Conservation (phyloP, 2,329 filamentous ascomycete species). For the Myrmaecium sp. region DNA sequence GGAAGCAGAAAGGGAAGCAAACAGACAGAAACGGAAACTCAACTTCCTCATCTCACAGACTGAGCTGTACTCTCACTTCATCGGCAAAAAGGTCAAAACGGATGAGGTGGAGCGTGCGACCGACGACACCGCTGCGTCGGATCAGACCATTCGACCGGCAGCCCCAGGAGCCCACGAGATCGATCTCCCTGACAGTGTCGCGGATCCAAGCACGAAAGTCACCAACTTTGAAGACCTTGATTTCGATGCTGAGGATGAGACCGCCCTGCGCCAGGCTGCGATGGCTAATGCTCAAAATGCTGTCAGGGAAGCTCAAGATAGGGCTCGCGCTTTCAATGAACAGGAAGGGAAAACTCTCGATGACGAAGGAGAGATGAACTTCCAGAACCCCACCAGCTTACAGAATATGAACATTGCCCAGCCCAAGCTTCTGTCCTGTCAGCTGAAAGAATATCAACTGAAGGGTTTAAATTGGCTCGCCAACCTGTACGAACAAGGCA, state of each 20-base stretch:
- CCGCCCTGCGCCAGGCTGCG: conserved; percentile 61
- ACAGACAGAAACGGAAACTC: conserved; percentile 93
- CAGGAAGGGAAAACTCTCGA: conserved; percentile 50
- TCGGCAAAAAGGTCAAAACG: conserved; percentile 98
- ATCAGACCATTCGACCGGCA: conserved; percentile 26
- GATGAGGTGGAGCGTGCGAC: conserved; percentile 85
- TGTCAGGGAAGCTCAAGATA: conserved; percentile 83
- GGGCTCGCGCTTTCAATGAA: conserved; percentile 84
- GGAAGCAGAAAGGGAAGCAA: conserved; percentile 92
- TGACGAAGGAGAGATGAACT: conserved; percentile 97
- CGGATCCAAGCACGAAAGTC: conserved; percentile 48
- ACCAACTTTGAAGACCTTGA: conserved; percentile 90
- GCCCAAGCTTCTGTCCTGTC: conserved; percentile 80
- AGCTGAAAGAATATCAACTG: conserved; percentile 96
- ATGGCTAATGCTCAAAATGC: conserved; percentile 94
- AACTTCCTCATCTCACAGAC: conserved; percentile 99
- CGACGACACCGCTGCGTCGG: conserved; percentile 48
- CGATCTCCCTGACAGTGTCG: conserved; percentile 30
- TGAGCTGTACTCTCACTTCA: conserved; percentile 97
- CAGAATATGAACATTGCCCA: conserved; percentile 90
- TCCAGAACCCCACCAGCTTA: conserved; percentile 92
- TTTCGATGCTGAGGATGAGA: conserved; percentile 90
- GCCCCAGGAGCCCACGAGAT: conserved; percentile 27
- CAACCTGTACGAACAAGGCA: conserved; percentile 97
- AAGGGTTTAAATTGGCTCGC: conserved; percentile 99